Conservation (phyloP, 768 basidiomycete genomes). For the Macrolepiota fuliginosa region DNA sequence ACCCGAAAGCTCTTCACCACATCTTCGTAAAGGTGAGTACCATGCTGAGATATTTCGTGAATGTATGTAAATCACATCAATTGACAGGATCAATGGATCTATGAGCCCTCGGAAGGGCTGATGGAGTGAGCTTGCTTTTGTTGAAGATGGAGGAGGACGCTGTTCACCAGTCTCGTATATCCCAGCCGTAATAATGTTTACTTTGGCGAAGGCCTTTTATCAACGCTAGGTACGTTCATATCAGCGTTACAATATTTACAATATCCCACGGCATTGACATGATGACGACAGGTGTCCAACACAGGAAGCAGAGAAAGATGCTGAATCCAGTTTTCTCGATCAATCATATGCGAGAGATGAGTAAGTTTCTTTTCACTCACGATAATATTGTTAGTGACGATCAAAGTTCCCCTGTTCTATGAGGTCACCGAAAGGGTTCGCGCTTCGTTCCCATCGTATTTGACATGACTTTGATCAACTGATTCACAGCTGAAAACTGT, state of each 20-base stretch:
- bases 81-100: conserved; percentile 30
- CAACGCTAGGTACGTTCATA: conserved; percentile 16
- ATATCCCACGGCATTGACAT: neutral
- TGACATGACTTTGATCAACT: neutral
- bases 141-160: conserved; percentile 5
- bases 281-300: conserved; percentile 31
- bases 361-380: conserved; percentile 13
- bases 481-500: conserved; percentile 25
- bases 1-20: conserved; percentile 44
- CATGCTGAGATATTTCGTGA: neutral
- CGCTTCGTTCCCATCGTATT: neutral
- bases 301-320: conserved; percentile 41
- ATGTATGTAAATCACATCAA: neutral
- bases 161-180: neutral
- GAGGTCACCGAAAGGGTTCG: conserved; percentile 23
- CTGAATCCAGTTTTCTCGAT: conserved; percentile 43
- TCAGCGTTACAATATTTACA: neutral
- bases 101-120: conserved; percentile 25
- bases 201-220: conserved; percentile 21
- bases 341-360: conserved; percentile 36
- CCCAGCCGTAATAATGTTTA: conserved; percentile 15
- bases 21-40: conserved; percentile 40
- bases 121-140: conserved; percentile 21
- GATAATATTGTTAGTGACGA: neutral
- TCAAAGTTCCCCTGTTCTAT: conserved; percentile 27